Evolutionary conservation across 306 rosid species (phyloP), one percentile per base, ranked within the genome.

Genomic region (Canavalia gladiata): DNA sequence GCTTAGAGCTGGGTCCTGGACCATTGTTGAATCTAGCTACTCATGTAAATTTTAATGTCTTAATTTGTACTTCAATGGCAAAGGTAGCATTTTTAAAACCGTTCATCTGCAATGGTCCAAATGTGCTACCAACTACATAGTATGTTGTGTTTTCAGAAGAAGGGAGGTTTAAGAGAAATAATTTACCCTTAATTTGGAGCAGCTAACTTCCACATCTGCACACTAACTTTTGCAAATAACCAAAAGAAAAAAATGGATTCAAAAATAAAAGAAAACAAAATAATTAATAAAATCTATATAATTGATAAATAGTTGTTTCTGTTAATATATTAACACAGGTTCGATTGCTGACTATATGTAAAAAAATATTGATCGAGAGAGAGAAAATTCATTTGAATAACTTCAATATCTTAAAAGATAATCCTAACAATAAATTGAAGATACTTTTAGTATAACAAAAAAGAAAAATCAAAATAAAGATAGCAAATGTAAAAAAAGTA

Each of bases 1-100:
- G 58, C 42, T 18, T 54, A 31, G 68, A 68, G 30, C 12, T 68
- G 35, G 76, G 82, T 43, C 68, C 68, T 37, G 56, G 28, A 13
- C 33, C 83, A 69, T 68, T 68, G 25, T 68, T 68, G 39, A 29
- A 68, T 46, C 58, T 74, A 31, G 68, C 68, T 56, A 18, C 67
- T 57, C 55, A 39, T 58, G 43, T 57, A 8, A 41, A 28, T 59
- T 18, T 43, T 31, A 3, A 66, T n/a, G 37, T 50, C 66, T 73
- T 33, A 9, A 30, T 35, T 6, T 77, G 82, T 25, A 72, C 35
- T 67, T 50, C 47, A 43, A 64, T 67, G 25, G 6, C 46, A 51
- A 7, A 52, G 46, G 47, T 60, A 62, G 55, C 39, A 71, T 46
- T 72, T 72, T 80, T 54, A 29, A 42, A 46, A 13, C 42, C 29